These are phyloP conservation scores for Plasmodium adleri DNA, from an alignment of 169 alveolate genomes.

Conservation along the genomic window DNA sequence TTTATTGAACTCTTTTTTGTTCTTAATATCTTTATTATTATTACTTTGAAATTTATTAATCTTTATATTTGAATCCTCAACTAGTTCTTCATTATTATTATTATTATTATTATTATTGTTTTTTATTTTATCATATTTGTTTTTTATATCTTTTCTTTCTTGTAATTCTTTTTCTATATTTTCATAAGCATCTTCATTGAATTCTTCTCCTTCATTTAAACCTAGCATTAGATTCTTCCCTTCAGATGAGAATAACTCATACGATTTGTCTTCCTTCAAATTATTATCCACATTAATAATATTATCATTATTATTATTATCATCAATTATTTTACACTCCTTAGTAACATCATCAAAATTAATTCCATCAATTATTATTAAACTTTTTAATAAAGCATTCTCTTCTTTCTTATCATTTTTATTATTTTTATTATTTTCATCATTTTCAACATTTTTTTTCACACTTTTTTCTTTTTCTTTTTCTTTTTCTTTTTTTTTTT, in stretches of 20 bases:
- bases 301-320: neutral
- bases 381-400: neutral
- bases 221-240: slow-evolving; percentile 8
- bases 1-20: too few species aligned
- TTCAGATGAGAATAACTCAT: slow-evolving; percentile 3
- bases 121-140: neutral
- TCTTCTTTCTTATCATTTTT: neutral
- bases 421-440: neutral
- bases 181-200: neutral
- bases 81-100: neutral
- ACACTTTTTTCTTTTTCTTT: neutral
- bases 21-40: neutral
- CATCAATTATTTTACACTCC: slow-evolving; percentile 49
- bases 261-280: neutral
- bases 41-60: slow-evolving; percentile 1
- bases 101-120: neutral
- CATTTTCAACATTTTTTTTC: neutral
- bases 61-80: neutral
- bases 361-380: slow-evolving; percentile 54
- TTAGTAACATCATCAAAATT: slow-evolving; percentile 52
- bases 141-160: neutral
- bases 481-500: neutral
- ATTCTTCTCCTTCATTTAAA: slow-evolving; percentile 12
- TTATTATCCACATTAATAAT: neutral
- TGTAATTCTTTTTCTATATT: neutral